phyloP scores from a whole-genome alignment of 2,329 filamentous ascomycete genomes.

The Calonectria hongkongensis region DNA sequence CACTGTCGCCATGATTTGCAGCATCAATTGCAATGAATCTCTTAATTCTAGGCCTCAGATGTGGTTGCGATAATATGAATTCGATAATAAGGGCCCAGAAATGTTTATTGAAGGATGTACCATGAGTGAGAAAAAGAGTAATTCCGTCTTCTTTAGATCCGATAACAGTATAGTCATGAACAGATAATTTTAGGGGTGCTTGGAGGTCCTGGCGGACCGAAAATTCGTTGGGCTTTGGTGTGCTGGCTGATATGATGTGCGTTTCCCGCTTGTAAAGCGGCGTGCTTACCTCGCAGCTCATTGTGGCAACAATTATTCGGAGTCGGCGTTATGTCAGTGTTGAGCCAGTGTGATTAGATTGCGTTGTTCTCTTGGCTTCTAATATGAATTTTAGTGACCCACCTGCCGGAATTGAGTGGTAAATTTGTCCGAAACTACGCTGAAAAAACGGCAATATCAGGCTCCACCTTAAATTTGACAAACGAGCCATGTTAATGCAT shows the following conservation, averaged over 20 bases:
- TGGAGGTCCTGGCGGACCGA: conserved; percentile 4
- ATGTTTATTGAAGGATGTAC: conserved; percentile 32
- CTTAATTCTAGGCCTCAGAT: background rate
- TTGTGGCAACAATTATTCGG: background rate
- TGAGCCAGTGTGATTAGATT: background rate
- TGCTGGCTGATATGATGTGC: conserved; percentile 23
- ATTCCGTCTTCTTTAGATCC: background rate
- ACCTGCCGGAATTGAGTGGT: too few relatives aligned
- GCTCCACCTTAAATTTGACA: too few relatives aligned
- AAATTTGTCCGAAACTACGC: too few relatives aligned
- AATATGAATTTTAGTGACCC: too few relatives aligned
- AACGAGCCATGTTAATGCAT: too few relatives aligned
- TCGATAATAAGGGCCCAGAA: conserved; percentile 32
- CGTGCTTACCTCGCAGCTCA: background rate
- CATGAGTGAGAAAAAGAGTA: conserved; percentile 28
- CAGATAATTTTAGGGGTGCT: background rate
- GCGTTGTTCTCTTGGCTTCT: background rate
- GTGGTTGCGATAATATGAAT: background rate
- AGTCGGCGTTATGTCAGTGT: background rate
- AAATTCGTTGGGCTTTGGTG: background rate
- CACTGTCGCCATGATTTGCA: conserved; percentile 35
- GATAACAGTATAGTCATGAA: conserved; percentile 16
- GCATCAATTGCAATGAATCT: conserved; percentile 31
- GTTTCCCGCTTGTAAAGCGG: conserved; percentile 11
- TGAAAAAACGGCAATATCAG: too few relatives aligned